Percentiles rank a stretch among this genome's conserved stretches.
Evolutionary conservation across 768 basidiomycete species (phyloP).

Genomic region (Lactarius quietus): DNA sequence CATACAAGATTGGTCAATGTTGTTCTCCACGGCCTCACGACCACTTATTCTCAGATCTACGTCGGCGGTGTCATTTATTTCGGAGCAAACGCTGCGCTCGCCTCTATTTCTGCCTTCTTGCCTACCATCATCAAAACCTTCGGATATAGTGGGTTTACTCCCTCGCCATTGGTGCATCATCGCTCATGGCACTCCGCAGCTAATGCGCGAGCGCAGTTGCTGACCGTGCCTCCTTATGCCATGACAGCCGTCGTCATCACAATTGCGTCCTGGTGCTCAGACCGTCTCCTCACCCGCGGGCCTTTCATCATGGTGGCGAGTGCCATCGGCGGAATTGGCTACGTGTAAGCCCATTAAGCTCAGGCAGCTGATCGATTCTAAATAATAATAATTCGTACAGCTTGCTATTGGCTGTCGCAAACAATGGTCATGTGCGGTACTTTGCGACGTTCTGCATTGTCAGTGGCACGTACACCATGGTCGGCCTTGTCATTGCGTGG

Average conservation of each 20-base stretch:
- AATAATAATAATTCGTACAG: conserved; percentile 31
- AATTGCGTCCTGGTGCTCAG: conserved; percentile 56
- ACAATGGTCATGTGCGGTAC: conserved; percentile 62
- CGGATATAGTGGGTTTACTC: conserved; percentile 54
- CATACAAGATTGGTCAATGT: not conserved
- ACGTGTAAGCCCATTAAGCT: conserved; percentile 45
- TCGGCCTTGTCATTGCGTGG: conserved; percentile 75
- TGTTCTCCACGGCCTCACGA: not conserved
- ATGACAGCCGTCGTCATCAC: conserved; percentile 64
- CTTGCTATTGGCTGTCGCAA: conserved; percentile 50
- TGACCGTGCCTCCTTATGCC: conserved; percentile 81
- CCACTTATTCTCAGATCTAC: conserved; percentile 44
- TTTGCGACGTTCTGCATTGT: conserved; percentile 78
- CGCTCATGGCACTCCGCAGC: conserved; percentile 37
- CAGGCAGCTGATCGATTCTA: not conserved
- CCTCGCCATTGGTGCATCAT: not conserved
- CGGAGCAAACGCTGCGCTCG: conserved; percentile 69
- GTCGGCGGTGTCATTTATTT: conserved; percentile 72
- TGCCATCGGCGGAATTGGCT: conserved; percentile 53
- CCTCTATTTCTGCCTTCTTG: conserved; percentile 79
- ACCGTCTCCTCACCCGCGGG: conserved; percentile 61
- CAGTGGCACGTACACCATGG: conserved; percentile 71
- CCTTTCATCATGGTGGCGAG: conserved; percentile 45
- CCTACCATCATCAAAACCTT: conserved; percentile 78
- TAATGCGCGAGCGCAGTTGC: conserved; percentile 61